Percentiles rank a stretch among this genome's conserved stretches.
These are phyloP conservation scores for Opeltia flavorubescens DNA, from an alignment of 495 filamentous ascomycete species.

Conservation along the genomic window DNA sequence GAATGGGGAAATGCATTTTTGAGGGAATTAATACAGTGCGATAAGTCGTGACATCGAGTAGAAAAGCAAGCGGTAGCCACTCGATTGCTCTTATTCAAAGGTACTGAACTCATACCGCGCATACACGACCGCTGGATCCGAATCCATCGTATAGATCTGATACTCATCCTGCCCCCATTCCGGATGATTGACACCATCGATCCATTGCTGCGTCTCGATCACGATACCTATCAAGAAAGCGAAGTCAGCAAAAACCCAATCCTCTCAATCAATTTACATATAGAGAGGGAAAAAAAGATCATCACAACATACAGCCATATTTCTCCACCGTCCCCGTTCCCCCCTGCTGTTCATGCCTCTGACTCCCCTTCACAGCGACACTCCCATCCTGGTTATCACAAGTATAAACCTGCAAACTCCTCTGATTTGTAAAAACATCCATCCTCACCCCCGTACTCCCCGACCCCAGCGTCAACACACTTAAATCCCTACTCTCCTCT, in stretches of 20 bases:
- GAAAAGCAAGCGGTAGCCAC: no score
- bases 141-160: slow-evolving; percentile 17
- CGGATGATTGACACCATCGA: slow-evolving; percentile 69
- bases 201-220: slow-evolving; percentile 52
- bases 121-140: slow-evolving; percentile 13
- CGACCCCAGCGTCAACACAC: slow-evolving; percentile 45
- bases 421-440: slow-evolving; percentile 61
- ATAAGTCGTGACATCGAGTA: no score
- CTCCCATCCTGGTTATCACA: slow-evolving; percentile 62
- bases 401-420: slow-evolving; percentile 63
- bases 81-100: neutral
- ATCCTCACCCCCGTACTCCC: slow-evolving; percentile 51
- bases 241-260: neutral
- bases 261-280: slow-evolving; percentile 37
- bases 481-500: slow-evolving; percentile 41
- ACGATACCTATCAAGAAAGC: slow-evolving; percentile 6
- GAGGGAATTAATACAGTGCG: no score
- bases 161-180: slow-evolving; percentile 47
- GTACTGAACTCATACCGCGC: slow-evolving; percentile 17
- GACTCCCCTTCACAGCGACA: slow-evolving; percentile 36
- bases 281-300: slow-evolving; percentile 33
- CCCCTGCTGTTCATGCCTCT: slow-evolving; percentile 30
- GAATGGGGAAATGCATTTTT: no score
- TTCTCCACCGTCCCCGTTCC: slow-evolving; percentile 33
- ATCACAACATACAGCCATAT: slow-evolving; percentile 45